Evolutionary conservation across 2,329 filamentous ascomycete genomes (phyloP).

Genomic region (Grosmannia clavigera): DNA sequence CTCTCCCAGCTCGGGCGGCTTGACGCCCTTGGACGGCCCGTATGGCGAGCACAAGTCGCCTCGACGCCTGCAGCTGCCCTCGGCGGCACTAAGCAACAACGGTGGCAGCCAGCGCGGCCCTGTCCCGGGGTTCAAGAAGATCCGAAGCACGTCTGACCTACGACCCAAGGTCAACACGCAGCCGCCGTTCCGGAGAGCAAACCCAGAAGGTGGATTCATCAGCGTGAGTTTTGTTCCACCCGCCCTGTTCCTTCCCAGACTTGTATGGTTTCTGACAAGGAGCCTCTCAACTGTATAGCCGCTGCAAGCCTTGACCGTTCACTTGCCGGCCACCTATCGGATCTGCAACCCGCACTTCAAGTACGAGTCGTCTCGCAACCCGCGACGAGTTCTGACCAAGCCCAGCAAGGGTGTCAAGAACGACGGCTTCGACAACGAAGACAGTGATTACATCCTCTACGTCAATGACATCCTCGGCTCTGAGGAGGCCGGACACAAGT

Average conservation of each 20-base stretch:
- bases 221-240: conserved; percentile 49
- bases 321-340: conserved; percentile 88
- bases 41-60: conserved; percentile 48
- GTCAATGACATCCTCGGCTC: conserved; percentile 98
- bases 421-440: conserved; percentile 96
- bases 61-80: conserved; percentile 23
- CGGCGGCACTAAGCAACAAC: conserved; percentile 15
- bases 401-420: conserved; percentile 98
- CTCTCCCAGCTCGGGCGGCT: conserved; percentile 41
- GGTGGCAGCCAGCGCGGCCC: conserved; percentile 39
- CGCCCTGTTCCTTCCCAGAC: background rate
- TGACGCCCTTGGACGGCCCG: conserved; percentile 58
- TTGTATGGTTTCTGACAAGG: conserved; percentile 1
- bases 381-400: conserved; percentile 88
- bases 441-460: conserved; percentile 98
- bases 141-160: conserved; percentile 61
- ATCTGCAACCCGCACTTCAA: conserved; percentile 98
- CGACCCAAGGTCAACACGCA: conserved; percentile 75
- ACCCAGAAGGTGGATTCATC: conserved; percentile 95
- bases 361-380: conserved; percentile 95
- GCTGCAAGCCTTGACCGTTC: conserved; percentile 85
- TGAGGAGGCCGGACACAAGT: conserved; percentile 97
- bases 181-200: conserved; percentile 82
- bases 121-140: conserved; percentile 78
- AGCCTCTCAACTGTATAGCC: conserved; percentile 43